Conservation (phyloP, 257 asterid species). For the Nemophila menziesii region DNA sequence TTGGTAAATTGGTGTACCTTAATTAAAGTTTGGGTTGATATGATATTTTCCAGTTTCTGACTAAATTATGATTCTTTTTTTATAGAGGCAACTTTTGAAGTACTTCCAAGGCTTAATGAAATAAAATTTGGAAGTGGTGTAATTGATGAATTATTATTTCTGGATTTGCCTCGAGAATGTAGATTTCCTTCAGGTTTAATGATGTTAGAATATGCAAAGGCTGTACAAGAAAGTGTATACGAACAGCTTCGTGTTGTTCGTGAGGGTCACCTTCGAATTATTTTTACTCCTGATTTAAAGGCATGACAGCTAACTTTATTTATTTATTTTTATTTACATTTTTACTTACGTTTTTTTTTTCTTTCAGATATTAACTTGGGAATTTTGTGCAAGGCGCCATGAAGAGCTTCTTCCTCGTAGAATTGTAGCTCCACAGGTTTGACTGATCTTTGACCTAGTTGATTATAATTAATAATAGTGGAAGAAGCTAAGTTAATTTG, state of each 20-base stretch:
- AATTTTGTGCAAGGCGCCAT: conserved; percentile 89
- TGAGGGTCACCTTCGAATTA: conserved; percentile 92
- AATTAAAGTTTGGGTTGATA: conserved; percentile 1
- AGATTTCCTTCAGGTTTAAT: conserved; percentile 83
- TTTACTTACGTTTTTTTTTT: conserved; percentile 1
- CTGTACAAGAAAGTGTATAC: conserved; percentile 90
- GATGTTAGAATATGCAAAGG: conserved; percentile 90
- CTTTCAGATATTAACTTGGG: conserved; percentile 80
- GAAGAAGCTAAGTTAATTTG: neutral
- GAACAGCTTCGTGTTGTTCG: conserved; percentile 96
- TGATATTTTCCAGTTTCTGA: neutral
- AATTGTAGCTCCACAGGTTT: conserved; percentile 91
- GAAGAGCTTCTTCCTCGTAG: conserved; percentile 96
- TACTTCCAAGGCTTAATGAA: conserved; percentile 92
- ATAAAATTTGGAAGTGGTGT: conserved; percentile 92
- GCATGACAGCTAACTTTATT: conserved; percentile 21
- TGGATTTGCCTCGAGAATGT: conserved; percentile 93
- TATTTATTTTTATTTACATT: neutral
- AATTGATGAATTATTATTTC: conserved; percentile 75
- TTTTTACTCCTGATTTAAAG: conserved; percentile 89
- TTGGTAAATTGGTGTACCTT: conserved; percentile 70
- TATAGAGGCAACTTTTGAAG: conserved; percentile 97
- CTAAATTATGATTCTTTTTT: conserved; percentile 6
- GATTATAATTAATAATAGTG: neutral
- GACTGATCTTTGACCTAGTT: neutral